These are phyloP conservation scores for Nectriaceae sp. DNA, from an alignment of 2,329 filamentous ascomycete species.

Conservation along the genomic window DNA sequence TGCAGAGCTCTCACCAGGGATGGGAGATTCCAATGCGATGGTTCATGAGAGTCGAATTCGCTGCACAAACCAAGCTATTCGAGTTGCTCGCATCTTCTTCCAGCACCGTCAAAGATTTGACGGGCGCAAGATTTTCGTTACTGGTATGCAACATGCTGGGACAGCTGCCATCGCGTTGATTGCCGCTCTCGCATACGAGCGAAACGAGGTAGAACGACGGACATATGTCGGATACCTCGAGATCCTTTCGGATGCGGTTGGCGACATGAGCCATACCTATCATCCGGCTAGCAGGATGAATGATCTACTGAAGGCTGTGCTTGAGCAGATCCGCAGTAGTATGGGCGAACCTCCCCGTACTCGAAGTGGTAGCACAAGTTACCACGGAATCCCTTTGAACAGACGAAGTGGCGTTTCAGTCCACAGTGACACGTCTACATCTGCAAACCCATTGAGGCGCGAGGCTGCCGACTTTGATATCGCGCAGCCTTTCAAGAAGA, in stretches of 20 bases:
- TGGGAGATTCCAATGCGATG: conserved; percentile 35
- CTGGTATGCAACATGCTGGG: conserved; percentile 55
- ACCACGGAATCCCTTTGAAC: conserved; percentile 4
- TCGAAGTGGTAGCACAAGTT: conserved; percentile 20
- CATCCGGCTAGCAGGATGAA: conserved; percentile 57
- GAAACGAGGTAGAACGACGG: conserved; percentile 37
- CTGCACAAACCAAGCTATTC: conserved; percentile 56
- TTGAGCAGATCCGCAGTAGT: conserved; percentile 46
- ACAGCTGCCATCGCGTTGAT: conserved; percentile 56
- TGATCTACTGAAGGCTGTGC: conserved; percentile 52
- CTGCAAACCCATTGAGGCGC: conserved; percentile 32
- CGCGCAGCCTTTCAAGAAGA: conserved; percentile 31
- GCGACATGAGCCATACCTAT: conserved; percentile 55
- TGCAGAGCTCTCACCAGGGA: conserved; percentile 23
- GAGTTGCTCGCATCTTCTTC: conserved; percentile 55
- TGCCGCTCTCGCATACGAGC: conserved; percentile 45
- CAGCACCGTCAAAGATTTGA: conserved; percentile 55
- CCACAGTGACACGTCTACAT: conserved; percentile 18
- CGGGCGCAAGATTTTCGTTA: conserved; percentile 51
- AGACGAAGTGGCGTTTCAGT: conserved; percentile 13
- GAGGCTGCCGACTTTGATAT: conserved; percentile 29
- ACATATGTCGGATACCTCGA: conserved; percentile 50
- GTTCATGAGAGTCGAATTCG: conserved; percentile 48
- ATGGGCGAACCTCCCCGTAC: conserved; percentile 23
- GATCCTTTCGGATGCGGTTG: conserved; percentile 51